Percentiles rank a stretch among this genome's conserved stretches.
Evolutionary conservation across 2,329 filamentous ascomycete species (phyloP).

Genomic region (Ophiosphaerella herpotricha): DNA sequence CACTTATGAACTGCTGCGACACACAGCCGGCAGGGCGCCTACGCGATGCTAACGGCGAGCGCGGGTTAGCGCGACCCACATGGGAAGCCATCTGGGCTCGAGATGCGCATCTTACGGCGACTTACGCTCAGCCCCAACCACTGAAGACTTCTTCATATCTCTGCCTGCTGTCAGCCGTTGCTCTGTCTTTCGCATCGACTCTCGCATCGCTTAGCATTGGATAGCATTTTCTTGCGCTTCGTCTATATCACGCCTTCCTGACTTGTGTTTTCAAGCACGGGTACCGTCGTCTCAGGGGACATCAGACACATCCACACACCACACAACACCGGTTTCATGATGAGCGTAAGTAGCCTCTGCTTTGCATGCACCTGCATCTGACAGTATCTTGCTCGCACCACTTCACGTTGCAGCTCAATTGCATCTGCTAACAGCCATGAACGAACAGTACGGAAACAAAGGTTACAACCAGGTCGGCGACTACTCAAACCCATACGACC

Average conservation of each 20-base stretch:
- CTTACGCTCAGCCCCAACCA: slow-evolving; percentile 21
- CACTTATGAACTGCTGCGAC: slow-evolving; percentile 10
- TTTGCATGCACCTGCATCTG: slow-evolving; percentile 33
- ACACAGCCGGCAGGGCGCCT: slow-evolving; percentile 11
- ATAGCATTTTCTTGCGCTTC: slow-evolving; percentile 1
- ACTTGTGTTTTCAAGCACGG: slow-evolving; percentile 13
- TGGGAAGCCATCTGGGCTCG: slow-evolving; percentile 1
- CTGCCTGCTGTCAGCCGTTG: slow-evolving; percentile 6
- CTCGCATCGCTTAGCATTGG: slow-evolving; percentile 4
- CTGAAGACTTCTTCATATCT: slow-evolving; percentile 17
- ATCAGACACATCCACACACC: slow-evolving; percentile 33
- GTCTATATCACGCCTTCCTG: not conserved
- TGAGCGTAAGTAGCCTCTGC: slow-evolving; percentile 42
- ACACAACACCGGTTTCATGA: slow-evolving; percentile 44
- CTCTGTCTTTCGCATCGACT: not conserved
- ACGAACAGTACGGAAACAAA: slow-evolving; percentile 48
- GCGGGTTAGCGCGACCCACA: slow-evolving; percentile 7
- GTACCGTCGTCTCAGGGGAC: slow-evolving; percentile 42
- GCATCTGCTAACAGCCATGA: slow-evolving; percentile 22
- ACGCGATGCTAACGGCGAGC: slow-evolving; percentile 1
- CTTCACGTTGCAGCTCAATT: slow-evolving; percentile 10
- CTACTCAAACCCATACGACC: slow-evolving; percentile 50
- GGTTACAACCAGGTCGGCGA: slow-evolving; percentile 49
- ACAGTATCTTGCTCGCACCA: slow-evolving; percentile 7
- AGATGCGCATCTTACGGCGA: slow-evolving; percentile 6